Conservation (phyloP, 805 yeast species). For the Kluyveromyces wickerhamii region DNA sequence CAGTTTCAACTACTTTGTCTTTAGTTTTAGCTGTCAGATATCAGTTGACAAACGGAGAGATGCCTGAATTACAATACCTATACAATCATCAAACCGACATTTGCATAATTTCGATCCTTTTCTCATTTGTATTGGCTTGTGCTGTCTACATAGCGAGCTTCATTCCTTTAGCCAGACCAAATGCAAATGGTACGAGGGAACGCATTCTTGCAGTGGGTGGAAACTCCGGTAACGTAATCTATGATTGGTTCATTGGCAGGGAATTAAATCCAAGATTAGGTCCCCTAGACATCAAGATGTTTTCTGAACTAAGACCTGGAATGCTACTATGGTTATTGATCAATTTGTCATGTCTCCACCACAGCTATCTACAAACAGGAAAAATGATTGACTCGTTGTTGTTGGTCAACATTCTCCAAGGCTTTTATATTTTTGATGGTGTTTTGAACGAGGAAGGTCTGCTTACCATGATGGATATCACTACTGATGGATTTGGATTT, state of each 20-base stretch:
- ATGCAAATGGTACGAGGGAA: conserved; percentile 51
- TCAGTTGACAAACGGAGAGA: conserved; percentile 39
- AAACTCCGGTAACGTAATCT: conserved; percentile 63
- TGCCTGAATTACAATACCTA: conserved; percentile 77
- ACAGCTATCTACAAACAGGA: conserved; percentile 60
- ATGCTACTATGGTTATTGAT: conserved; percentile 77
- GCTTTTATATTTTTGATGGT: conserved; percentile 83
- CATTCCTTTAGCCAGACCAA: conserved; percentile 42
- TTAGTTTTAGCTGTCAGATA: conserved; percentile 44
- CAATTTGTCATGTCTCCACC: conserved; percentile 72
- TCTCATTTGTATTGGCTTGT: conserved; percentile 54
- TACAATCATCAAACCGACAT: conserved; percentile 62
- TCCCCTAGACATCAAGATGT: conserved; percentile 77
- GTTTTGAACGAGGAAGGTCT: conserved; percentile 86
- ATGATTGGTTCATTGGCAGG: conserved; percentile 96
- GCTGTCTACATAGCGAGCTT: conserved; percentile 65
- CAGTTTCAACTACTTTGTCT: conserved; percentile 38
- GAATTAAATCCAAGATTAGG: conserved; percentile 91
- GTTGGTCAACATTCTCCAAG: conserved; percentile 61
- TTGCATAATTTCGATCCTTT: conserved; percentile 52
- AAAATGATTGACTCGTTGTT: conserved; percentile 62
- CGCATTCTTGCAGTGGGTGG: conserved; percentile 81
- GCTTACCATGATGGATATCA: conserved; percentile 89
- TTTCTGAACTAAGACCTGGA: conserved; percentile 93
- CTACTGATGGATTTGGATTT: conserved; percentile 95